Base-by-base conservation (phyloP, 345 rosid genomes). In the Dovyalis caffra region DNA sequence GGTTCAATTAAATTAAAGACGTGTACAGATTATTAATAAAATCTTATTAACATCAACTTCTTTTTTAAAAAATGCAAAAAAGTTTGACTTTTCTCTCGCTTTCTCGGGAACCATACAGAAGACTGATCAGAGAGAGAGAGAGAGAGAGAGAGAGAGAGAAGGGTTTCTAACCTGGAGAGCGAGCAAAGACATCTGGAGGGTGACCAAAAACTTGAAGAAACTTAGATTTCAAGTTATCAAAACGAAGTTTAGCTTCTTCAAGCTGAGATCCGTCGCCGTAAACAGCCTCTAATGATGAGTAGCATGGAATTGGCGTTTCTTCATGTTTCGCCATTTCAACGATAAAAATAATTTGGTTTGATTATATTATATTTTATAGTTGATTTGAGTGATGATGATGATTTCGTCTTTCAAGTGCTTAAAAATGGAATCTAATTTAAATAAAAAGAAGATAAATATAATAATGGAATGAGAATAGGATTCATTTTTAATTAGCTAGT, bases 181-280 rank as follows among this genome's bases (percentile, higher is more conserved):
- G 95, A 62, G 99, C 91, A 72, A 81, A 93, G 79, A 85, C 74
- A 0, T 93, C 83, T 18, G 99, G 98, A 57, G 83, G 45, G 62
- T 89, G 85, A 76, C 86, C 92, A 80, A 93, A 96, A 64, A 84
- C 77, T 40, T 88, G 34, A 38, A 80, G 73, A 76, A 93, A 96
- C 83, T 89, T 92, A 7, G 91, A 75, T 66, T 87, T 85, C 75
- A 93, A 14, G 21, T 60, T 76, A 51, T 92, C 90, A 80, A 93
- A 96, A 12, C 99, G 91, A 53, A 83, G 78, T 73, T 85, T 80
- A 35, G 98, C 95, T 85, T 91, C 99, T 64, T 91, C 88, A 16
- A 88, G 90, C 66, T 76, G 89, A 26, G 97, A 92, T 75, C 89
- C 94, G 21, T 80, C 86, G 32, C 97, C 97, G 75, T 92, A 93